These are phyloP conservation scores for Pleurotus sapidus DNA, from an alignment of 768 basidiomycete species.

Conservation along the genomic window DNA sequence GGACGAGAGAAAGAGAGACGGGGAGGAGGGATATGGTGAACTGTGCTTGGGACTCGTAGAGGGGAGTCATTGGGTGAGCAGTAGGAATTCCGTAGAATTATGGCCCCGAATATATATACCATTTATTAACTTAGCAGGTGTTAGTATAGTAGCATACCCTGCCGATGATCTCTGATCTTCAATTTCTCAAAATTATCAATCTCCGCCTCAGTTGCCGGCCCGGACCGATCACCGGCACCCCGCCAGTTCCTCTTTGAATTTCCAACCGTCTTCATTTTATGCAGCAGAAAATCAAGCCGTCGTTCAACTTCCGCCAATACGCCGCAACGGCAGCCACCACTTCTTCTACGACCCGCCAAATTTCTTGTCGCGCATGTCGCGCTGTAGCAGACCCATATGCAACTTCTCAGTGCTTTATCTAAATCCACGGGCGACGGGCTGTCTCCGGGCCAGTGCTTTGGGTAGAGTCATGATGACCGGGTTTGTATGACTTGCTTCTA, in stretches of 20 bases:
- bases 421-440: background rate
- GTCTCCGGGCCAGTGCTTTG: background rate
- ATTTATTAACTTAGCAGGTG: background rate
- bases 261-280: background rate
- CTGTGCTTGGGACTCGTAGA: conserved; percentile 14
- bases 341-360: too few species aligned
- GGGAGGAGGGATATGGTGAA: conserved; percentile 73
- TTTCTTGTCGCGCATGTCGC: too few species aligned
- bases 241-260: background rate
- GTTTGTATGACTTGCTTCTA: conserved; percentile 1
- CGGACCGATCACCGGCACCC: background rate
- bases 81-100: background rate
- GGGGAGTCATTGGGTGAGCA: background rate
- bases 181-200: conserved; percentile 7
- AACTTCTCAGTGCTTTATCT: background rate
- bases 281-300: background rate
- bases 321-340: too few species aligned
- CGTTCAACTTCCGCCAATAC: too few species aligned
- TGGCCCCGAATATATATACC: background rate
- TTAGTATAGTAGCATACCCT: background rate
- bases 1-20: conserved; percentile 68
- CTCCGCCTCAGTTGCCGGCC: conserved; percentile 3
- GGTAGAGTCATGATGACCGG: conserved; percentile 1
- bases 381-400: too few species aligned
- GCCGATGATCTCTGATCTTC: conserved; percentile 5